A percentile compares a stretch with the other conserved stretches of the same genome.
Evolutionary conservation across 2,329 filamentous ascomycete species (phyloP).

Genomic region (Blumeriella jaapii): DNA sequence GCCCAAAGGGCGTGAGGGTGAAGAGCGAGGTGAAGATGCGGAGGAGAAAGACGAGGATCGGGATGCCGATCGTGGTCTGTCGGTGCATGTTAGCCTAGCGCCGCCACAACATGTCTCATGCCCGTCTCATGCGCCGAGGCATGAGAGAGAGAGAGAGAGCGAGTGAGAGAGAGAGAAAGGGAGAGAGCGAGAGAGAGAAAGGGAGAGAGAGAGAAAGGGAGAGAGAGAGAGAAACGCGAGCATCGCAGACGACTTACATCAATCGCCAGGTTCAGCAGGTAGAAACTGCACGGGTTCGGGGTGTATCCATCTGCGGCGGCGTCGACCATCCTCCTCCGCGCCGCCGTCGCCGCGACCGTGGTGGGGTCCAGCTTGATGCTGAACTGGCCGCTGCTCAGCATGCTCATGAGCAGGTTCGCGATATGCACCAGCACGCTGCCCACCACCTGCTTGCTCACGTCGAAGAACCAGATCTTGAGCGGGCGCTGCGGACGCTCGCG

Average conservation of each 20-base stretch:
- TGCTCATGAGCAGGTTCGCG: conserved; percentile 90
- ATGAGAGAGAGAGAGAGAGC: too few relatives aligned
- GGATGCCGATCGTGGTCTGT: conserved; percentile 90
- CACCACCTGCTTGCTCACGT: conserved; percentile 94
- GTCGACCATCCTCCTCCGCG: conserved; percentile 27
- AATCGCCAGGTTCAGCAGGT: conserved; percentile 85
- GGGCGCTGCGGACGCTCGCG: conserved; percentile 84
- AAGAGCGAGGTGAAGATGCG: conserved; percentile 64
- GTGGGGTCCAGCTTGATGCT: conserved; percentile 44
- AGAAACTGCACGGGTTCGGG: conserved; percentile 95
- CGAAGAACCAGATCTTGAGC: conserved; percentile 95
- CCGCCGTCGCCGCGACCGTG: too few relatives aligned
- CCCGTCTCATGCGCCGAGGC: not conserved
- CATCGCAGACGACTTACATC: conserved; percentile 88
- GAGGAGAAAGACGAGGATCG: conserved; percentile 83
- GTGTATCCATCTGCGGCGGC: conserved; percentile 45
- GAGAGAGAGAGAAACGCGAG: not conserved
- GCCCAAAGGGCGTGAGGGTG: conserved; percentile 64
- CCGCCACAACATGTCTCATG: not conserved
- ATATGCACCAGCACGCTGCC: conserved; percentile 84
- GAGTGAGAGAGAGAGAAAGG: too few relatives aligned
- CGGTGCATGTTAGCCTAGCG: conserved; percentile 2
- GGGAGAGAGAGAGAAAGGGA: too few relatives aligned
- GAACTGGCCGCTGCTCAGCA: conserved; percentile 83
- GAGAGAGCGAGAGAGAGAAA: too few relatives aligned